phyloP scores from a whole-genome alignment of 441 rosid species.

The Gossypium schwendimanii region DNA sequence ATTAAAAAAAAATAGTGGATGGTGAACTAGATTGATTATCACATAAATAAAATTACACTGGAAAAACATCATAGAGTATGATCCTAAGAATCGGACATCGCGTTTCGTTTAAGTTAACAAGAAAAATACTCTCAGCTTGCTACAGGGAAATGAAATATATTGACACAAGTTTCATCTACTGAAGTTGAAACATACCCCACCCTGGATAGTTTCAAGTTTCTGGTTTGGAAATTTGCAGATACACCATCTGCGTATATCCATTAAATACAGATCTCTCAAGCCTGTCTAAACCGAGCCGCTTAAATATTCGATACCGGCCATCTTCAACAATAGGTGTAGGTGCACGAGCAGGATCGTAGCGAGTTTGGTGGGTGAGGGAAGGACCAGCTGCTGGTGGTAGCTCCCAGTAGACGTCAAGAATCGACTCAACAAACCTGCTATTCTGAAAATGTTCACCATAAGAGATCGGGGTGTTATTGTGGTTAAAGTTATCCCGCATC shows the following conservation, averaged over 20 bases:
- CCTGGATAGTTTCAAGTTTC: constrained; percentile 27
- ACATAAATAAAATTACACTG: not conserved
- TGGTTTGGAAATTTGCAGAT: constrained; percentile 64
- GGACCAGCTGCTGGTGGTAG: constrained; percentile 91
- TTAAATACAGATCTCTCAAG: constrained; percentile 76
- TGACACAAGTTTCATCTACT: not conserved
- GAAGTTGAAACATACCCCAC: constrained; percentile 10
- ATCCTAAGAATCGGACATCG: not conserved
- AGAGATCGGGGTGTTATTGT: constrained; percentile 57
- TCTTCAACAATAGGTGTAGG: constrained; percentile 76
- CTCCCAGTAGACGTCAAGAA: constrained; percentile 88
- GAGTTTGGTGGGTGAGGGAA: constrained; percentile 83
- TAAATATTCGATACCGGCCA: constrained; percentile 65
- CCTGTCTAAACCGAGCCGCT: constrained; percentile 61
- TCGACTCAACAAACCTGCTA: constrained; percentile 65
- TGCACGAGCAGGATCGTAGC: constrained; percentile 85
- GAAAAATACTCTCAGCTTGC: not conserved
- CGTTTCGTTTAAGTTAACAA: not conserved
- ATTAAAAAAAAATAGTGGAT: not conserved
- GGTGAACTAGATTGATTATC: not conserved
- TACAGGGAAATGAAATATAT: not conserved
- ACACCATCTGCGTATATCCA: constrained; percentile 97
- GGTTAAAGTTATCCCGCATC: constrained; percentile 83
- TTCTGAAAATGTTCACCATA: constrained; percentile 67
- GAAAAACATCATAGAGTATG: not conserved